Evolutionary conservation across 805 yeast genomes (phyloP).

Genomic region (Torulaspora indica): DNA sequence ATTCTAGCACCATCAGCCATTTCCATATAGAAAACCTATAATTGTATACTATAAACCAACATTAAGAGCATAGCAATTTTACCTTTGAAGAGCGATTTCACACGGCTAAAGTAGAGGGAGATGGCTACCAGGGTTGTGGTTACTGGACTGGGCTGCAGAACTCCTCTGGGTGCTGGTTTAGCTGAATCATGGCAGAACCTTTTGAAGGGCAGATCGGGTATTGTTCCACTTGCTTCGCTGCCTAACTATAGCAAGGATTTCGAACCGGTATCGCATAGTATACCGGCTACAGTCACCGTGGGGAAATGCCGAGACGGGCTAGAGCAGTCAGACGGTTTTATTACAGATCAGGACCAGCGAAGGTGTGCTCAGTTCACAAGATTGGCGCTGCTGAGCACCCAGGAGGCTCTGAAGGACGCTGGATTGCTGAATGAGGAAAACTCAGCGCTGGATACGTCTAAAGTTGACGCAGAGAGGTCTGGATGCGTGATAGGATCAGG

Average conservation of each 20-base stretch:
- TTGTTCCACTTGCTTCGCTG: slow-evolving; percentile 48
- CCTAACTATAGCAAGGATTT: slow-evolving; percentile 37
- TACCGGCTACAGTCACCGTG: slow-evolving; percentile 60
- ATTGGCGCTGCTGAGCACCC: slow-evolving; percentile 70
- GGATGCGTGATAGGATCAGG: slow-evolving; percentile 94
- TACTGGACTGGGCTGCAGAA: slow-evolving; percentile 83
- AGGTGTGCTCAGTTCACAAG: slow-evolving; percentile 70
- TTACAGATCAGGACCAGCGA: slow-evolving; percentile 45
- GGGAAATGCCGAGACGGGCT: slow-evolving; percentile 55
- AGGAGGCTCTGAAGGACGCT: slow-evolving; percentile 73
- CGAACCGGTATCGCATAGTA: slow-evolving; percentile 42
- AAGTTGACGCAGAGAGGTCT: slow-evolving; percentile 16
- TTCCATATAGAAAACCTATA: slow-evolving; percentile 7
- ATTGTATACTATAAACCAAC: slow-evolving; percentile 6
- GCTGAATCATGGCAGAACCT: slow-evolving; percentile 50
- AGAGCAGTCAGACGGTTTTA: slow-evolving; percentile 33
- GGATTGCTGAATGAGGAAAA: slow-evolving; percentile 39
- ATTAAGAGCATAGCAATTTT: neutral
- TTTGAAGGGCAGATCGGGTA: slow-evolving; percentile 51
- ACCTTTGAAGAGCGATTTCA: too few relatives aligned
- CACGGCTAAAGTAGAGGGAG: neutral
- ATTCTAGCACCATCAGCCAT: slow-evolving; percentile 1
- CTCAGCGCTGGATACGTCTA: slow-evolving; percentile 28
- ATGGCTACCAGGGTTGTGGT: slow-evolving; percentile 64
- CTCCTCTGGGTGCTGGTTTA: slow-evolving; percentile 79